Conservation (phyloP, 352 stramenopile genomes). For the Globisporangium camurandrum region DNA sequence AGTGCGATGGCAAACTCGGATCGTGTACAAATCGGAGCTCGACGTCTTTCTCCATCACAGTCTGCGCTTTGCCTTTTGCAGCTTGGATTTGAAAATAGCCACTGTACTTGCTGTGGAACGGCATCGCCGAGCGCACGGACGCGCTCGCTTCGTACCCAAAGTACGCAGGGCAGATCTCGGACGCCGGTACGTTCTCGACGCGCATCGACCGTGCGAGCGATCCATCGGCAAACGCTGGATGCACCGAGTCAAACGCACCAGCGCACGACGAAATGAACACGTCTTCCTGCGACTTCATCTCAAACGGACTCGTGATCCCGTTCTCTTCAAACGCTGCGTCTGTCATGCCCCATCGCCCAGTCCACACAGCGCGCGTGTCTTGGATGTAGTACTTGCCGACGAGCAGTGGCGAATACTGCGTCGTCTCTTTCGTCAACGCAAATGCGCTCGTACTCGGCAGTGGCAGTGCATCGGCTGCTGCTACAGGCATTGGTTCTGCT, state of each 20-base stretch:
- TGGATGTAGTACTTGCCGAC: constrained; percentile 82
- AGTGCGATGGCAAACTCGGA: constrained; percentile 48
- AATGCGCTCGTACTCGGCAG: constrained; percentile 3
- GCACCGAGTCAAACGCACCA: constrained; percentile 24
- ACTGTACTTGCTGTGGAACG: constrained; percentile 76
- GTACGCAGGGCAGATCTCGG: constrained; percentile 46
- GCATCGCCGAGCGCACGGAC: constrained; percentile 54
- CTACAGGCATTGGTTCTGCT: background rate
- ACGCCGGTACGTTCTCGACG: constrained; percentile 26
- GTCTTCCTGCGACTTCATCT: constrained; percentile 85
- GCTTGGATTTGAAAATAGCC: constrained; percentile 85
- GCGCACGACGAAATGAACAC: constrained; percentile 46
- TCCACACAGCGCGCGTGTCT: constrained; percentile 75
- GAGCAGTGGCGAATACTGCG: constrained; percentile 65
- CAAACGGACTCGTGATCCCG: constrained; percentile 72
- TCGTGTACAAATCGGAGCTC: constrained; percentile 80
- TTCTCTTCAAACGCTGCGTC: constrained; percentile 70
- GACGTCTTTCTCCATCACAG: constrained; percentile 72
- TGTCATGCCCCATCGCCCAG: constrained; percentile 77
- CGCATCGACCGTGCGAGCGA: constrained; percentile 48
- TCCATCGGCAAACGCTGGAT: constrained; percentile 38
- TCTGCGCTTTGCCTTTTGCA: constrained; percentile 77
- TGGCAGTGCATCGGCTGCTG: background rate
- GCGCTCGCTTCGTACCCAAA: constrained; percentile 60
- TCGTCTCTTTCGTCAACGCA: constrained; percentile 38